A percentile compares a stretch with the other conserved stretches of the same genome.
Conservation (phyloP, 495 filamentous ascomycete species). For the Talaromyces proteolyticus region DNA sequence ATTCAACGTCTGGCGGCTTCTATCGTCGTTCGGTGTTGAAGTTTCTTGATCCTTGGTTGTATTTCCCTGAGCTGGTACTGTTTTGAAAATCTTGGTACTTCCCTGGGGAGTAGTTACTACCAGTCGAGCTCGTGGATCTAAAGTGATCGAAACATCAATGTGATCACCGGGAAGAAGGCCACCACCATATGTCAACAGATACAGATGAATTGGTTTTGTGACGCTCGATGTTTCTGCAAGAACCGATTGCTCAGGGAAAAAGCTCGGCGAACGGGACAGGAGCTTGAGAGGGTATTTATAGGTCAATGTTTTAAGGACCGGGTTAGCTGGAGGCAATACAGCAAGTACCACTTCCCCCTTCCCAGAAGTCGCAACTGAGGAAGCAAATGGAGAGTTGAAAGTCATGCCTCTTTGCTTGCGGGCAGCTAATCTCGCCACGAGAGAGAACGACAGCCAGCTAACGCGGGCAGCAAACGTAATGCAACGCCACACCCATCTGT, state of each 20-base stretch:
- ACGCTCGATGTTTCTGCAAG: conserved; percentile 21
- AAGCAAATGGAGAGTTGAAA: conserved; percentile 57
- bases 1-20: conserved; percentile 64
- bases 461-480: too few species aligned
- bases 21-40: conserved; percentile 12
- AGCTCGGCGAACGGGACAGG: conserved; percentile 57
- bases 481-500: too few species aligned
- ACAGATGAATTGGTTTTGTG: conserved; percentile 53
- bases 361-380: conserved; percentile 65
- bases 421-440: background rate
- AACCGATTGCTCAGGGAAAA: conserved; percentile 22
- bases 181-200: conserved; percentile 91
- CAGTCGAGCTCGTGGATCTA: conserved; percentile 61
- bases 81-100: conserved; percentile 92
- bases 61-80: conserved; percentile 39
- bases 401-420: conserved; percentile 16
- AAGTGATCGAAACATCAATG: conserved; percentile 63
- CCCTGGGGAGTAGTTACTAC: conserved; percentile 84
- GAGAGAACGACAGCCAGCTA: too few species aligned
- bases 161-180: conserved; percentile 83
- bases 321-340: conserved; percentile 63
- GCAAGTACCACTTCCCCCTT: conserved; percentile 70
- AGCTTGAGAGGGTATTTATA: conserved; percentile 97
- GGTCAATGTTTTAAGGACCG: conserved; percentile 65
- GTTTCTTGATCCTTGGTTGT: background rate